Evolutionary conservation across 345 rosid genomes (phyloP).

Genomic region (Euphorbia tirucalli): DNA sequence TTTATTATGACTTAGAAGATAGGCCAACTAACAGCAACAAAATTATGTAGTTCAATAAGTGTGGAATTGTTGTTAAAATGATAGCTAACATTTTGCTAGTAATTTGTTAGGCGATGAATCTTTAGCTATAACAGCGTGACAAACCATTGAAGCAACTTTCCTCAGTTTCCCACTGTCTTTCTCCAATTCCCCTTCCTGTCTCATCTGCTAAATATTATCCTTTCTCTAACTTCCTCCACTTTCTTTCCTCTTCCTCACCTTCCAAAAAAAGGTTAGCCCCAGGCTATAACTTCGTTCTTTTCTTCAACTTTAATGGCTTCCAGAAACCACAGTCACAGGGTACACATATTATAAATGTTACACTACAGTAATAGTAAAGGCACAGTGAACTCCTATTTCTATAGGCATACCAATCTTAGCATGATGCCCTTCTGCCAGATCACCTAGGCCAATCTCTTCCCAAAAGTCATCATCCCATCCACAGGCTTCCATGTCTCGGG

Average conservation of each 20-base stretch:
- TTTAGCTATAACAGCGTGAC: background rate
- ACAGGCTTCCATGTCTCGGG: constrained; percentile 90
- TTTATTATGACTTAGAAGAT: background rate
- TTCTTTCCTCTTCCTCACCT: background rate
- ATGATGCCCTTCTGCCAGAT: constrained; percentile 91
- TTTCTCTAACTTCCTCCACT: background rate
- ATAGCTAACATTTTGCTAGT: background rate
- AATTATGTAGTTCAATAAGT: background rate
- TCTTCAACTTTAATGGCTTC: background rate
- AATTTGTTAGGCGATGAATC: background rate
- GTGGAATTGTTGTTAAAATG: background rate
- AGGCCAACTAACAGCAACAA: background rate
- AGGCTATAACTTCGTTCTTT: background rate
- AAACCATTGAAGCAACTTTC: background rate
- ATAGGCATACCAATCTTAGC: constrained; percentile 77
- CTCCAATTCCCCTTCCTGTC: background rate
- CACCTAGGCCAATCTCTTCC: constrained; percentile 98
- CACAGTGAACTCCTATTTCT: constrained; percentile 4
- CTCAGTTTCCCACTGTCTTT: background rate
- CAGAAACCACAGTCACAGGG: background rate
- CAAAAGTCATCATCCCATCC: constrained; percentile 99
- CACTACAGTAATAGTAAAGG: background rate
- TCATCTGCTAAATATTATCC: background rate
- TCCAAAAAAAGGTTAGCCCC: background rate
- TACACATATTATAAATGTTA: background rate